Conservation (phyloP, 1,284 basidiomycete genomes). For the Cryptococcus hybrid region DNA sequence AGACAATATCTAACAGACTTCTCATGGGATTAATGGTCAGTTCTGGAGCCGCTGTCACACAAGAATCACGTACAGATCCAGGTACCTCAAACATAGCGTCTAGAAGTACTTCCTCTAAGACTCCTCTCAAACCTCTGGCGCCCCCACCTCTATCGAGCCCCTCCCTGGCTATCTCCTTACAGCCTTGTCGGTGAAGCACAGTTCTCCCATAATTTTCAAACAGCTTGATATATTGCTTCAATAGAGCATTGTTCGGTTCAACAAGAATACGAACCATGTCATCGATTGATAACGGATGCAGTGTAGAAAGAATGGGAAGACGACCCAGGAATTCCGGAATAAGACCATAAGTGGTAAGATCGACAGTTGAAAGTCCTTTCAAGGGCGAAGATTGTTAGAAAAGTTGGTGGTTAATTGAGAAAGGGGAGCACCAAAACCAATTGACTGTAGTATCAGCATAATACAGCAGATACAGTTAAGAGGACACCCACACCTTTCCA, state of each 20-base stretch:
- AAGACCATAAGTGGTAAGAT: slow-evolving; percentile 84
- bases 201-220: slow-evolving; percentile 55
- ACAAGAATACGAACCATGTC: slow-evolving; percentile 88
- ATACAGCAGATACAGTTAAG: slow-evolving; percentile 5
- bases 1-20: slow-evolving; percentile 65
- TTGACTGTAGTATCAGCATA: slow-evolving; percentile 58
- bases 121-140: slow-evolving; percentile 80
- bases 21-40: slow-evolving; percentile 4
- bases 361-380: slow-evolving; percentile 52
- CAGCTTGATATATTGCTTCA: slow-evolving; percentile 82
- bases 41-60: too few relatives aligned
- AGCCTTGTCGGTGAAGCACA: slow-evolving; percentile 50
- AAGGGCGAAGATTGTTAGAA: slow-evolving; percentile 13
- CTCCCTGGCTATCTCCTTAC: slow-evolving; percentile 72
- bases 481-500: slow-evolving; percentile 66
- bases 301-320: slow-evolving; percentile 78
- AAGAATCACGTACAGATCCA: slow-evolving; percentile 65
- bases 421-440: slow-evolving; percentile 78
- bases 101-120: slow-evolving; percentile 82
- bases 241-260: slow-evolving; percentile 83
- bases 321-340: slow-evolving; percentile 95
- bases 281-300: slow-evolving; percentile 65
- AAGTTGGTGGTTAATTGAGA: slow-evolving; percentile 3
- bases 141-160: slow-evolving; percentile 79
- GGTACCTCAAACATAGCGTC: slow-evolving; percentile 83